Evolutionary conservation across 2,329 filamentous ascomycete species (phyloP).

Genomic region (Ophiocordyceps polyrhachis-furcata): DNA sequence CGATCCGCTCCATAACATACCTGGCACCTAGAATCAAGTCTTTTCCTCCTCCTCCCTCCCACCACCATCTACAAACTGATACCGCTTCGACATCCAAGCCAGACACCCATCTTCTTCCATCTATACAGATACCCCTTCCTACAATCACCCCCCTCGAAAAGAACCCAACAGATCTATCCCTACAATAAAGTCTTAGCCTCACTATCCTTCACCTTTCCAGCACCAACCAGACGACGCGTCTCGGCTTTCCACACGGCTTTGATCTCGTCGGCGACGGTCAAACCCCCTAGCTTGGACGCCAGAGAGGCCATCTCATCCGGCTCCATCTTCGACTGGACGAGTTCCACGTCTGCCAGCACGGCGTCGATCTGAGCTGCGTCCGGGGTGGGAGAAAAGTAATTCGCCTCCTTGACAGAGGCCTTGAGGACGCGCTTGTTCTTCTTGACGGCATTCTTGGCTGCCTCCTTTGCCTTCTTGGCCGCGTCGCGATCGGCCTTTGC

Average conservation of each 20-base stretch:
- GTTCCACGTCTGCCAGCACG: constrained; percentile 71
- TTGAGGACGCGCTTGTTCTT: constrained; percentile 99
- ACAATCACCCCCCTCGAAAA: no score
- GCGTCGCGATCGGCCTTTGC: constrained; percentile 72
- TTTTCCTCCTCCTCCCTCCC: no score
- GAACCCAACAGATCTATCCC: no score
- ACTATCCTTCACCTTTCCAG: constrained; percentile 71
- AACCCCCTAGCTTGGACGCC: constrained; percentile 58
- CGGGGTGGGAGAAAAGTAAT: constrained; percentile 62
- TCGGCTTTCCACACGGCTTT: constrained; percentile 68
- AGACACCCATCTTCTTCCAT: no score
- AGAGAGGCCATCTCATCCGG: constrained; percentile 75
- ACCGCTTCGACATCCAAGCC: no score
- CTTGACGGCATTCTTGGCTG: constrained; percentile 96
- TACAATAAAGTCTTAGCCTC: constrained; percentile 49
- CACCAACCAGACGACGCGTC: constrained; percentile 56
- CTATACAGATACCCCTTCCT: no score
- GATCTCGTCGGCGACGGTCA: constrained; percentile 68
- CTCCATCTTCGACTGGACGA: constrained; percentile 74
- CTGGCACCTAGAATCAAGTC: no score
- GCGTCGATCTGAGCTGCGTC: constrained; percentile 65
- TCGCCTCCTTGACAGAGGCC: constrained; percentile 85
- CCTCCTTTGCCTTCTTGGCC: constrained; percentile 93
- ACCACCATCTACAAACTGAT: no score
- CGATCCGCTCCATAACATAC: no score